These are phyloP conservation scores for Paramecium bursaria DNA, from an alignment of 73 alveolate genomes.

Conservation along the genomic window DNA sequence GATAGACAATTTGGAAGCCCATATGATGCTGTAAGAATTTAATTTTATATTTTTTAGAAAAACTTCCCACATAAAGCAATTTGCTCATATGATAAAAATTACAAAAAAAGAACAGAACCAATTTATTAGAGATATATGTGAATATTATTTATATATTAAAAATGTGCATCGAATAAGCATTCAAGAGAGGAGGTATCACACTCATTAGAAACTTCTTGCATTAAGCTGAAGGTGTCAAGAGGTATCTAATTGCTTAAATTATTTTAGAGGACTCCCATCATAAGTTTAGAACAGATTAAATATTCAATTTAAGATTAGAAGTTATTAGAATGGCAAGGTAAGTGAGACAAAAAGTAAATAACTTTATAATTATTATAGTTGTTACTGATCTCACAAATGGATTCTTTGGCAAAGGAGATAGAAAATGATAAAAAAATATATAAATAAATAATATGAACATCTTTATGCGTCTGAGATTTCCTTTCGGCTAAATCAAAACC, in stretches of 20 bases:
- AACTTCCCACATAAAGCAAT: conserved; percentile 41
- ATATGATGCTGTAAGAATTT: conserved; percentile 45
- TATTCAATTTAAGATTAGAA: conserved; percentile 38
- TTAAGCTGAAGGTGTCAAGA: conserved; percentile 54
- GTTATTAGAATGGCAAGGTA: conserved; percentile 38
- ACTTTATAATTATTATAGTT: conserved; percentile 1
- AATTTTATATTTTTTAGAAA: conserved; percentile 16
- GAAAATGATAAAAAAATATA: too few species aligned
- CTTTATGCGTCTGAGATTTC: neutral
- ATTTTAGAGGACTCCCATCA: conserved; percentile 20
- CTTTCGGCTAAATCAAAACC: conserved; percentile 63
- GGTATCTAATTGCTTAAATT: neutral
- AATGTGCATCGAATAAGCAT: conserved; percentile 58
- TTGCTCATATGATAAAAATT: conserved; percentile 20
- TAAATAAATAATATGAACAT: too few species aligned
- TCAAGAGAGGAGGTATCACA: conserved; percentile 62
- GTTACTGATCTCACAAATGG: conserved; percentile 53
- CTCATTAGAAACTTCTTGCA: conserved; percentile 56
- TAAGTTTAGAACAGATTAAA: conserved; percentile 36
- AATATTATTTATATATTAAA: conserved; percentile 17
- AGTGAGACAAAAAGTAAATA: conserved; percentile 35
- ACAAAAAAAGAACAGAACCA: neutral
- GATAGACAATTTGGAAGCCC: conserved; percentile 47
- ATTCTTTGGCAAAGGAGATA: conserved; percentile 57
- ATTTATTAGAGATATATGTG: conserved; percentile 50